Evolutionary conservation across 2,329 filamentous ascomycete genomes (phyloP), one percentile per base, ranked within the genome.

Genomic region (Fusarium concolor): DNA sequence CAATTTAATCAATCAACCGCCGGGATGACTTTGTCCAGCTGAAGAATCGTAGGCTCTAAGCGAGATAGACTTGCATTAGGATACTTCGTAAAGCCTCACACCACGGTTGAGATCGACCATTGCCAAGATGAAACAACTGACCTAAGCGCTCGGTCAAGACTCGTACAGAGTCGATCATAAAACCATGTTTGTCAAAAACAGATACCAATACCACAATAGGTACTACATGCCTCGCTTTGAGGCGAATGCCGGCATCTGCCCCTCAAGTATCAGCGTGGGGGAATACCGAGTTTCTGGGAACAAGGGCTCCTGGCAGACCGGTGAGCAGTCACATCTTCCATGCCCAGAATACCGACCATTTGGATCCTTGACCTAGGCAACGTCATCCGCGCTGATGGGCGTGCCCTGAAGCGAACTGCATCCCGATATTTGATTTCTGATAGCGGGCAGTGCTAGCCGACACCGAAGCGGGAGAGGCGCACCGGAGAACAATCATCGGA

Each of bases 281-380:
- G 62, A 64, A 50, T 67, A 67, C 66, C 66, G 33, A 54, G 22
- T 42, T 56, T 63, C 38, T 64, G 62, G 66, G 49, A 69, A 60
- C 66, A 69, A 70, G 66, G 66, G 66, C 56, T 64, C 49, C 54
- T 69, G 37, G 49, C 33, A 67, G 67, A 70, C 67, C 67, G 67
- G 67, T 70, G 67, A 70, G 67, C 59, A 65, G 67, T 70, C 67
- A 62, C 59, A 68, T 68, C 35, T 68, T 44, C 49, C 39, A 62
- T 50, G 59, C 47, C 59, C 29, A 47, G 52, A 28, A 44, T 70
- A 65, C 67, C 67, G 52, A 53, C 63, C 47, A 57, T 53, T 68
- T 70, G 59, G 67, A 57, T 45, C 43, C 39, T 43, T 33, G 38
- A 31, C 51, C 43, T 35, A 29, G 42, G 22, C 39, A 68, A 57